Percentiles rank a stretch among this genome's conserved stretches.
Conservation (phyloP, 2,329 filamentous ascomycete genomes). For the Aspergillus caelatus region DNA sequence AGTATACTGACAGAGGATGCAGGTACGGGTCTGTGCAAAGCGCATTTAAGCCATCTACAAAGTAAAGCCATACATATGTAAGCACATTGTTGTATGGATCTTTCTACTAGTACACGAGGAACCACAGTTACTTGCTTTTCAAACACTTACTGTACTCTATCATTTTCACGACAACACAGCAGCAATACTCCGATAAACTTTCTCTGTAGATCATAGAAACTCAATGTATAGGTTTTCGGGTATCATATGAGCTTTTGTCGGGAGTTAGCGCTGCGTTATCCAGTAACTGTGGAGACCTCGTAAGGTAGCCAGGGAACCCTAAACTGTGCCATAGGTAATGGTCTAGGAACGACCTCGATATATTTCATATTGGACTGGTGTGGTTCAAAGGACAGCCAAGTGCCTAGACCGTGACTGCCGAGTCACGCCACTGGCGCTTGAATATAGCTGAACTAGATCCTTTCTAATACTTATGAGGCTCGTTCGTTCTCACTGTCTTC, state of each 20-base stretch:
- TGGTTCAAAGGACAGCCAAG: background rate
- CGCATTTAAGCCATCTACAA: conserved; percentile 27
- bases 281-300: background rate
- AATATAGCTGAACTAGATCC: background rate
- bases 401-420: background rate
- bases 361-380: background rate
- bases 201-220: background rate
- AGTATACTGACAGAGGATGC: background rate
- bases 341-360: background rate
- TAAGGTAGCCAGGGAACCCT: background rate
- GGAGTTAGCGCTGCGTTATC: background rate
- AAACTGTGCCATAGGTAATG: background rate
- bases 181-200: background rate
- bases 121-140: background rate
- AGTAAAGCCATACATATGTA: background rate
- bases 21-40: conserved; percentile 47
- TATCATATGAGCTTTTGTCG: background rate
- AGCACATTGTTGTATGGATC: background rate
- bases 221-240: background rate
- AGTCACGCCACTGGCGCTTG: conserved; percentile 2
- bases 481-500: background rate
- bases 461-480: background rate
- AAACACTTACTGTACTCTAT: background rate
- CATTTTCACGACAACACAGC: background rate
- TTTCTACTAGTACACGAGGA: background rate